A percentile compares a stretch with the other conserved stretches of the same genome.
Evolutionary conservation across 176 grass and related monocot genomes (phyloP).

Genomic region (Luzula sylvatica): DNA sequence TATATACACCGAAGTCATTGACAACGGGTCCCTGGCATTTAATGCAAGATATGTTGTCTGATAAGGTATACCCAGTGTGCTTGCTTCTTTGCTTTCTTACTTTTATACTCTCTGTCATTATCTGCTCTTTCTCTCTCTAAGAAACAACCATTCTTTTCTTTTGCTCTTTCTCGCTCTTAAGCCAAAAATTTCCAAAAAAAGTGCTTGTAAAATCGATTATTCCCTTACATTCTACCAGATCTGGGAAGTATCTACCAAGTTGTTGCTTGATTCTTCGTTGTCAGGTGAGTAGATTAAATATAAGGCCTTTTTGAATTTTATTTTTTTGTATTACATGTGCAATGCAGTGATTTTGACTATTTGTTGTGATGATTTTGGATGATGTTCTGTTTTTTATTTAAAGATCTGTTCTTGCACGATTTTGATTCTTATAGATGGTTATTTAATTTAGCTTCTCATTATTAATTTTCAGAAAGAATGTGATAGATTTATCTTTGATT

Average conservation of each 20-base stretch:
- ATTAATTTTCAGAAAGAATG: not conserved
- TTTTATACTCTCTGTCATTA: conserved; percentile 29
- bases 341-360: conserved; percentile 17
- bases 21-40: not conserved
- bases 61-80: conserved; percentile 8
- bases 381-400: not conserved
- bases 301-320: not conserved
- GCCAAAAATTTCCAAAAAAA: conserved; percentile 14
- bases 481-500: conserved; percentile 16
- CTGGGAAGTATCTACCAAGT: not conserved
- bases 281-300: conserved; percentile 16
- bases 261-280: not conserved
- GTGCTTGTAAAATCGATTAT: conserved; percentile 9
- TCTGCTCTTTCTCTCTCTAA: conserved; percentile 17
- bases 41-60: not conserved
- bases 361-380: conserved; percentile 1
- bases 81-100: conserved; percentile 17
- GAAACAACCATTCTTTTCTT: conserved; percentile 1
- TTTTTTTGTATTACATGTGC: conserved; percentile 7
- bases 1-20: not conserved
- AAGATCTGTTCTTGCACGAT: conserved; percentile 22
- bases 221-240: conserved; percentile 20
- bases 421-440: conserved; percentile 4
- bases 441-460: conserved; percentile 11
- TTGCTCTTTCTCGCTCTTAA: not conserved